Percentiles rank a stretch among this genome's conserved stretches.
phyloP scores from a whole-genome alignment of 192 early-diverging fungal genomes.

The Backusella parvicylindrica region DNA sequence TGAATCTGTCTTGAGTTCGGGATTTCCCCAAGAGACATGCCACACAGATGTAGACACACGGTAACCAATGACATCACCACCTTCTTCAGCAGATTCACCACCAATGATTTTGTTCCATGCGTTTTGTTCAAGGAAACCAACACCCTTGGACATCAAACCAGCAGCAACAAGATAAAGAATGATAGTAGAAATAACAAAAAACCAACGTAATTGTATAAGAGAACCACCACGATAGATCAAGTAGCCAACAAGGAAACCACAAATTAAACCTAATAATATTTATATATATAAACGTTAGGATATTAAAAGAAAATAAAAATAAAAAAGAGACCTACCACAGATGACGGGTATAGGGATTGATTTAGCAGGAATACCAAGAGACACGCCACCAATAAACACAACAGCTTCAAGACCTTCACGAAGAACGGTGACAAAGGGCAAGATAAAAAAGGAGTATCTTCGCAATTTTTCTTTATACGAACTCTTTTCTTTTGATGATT shows the following conservation, averaged over 20 bases:
- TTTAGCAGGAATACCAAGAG: slow-evolving; percentile 33
- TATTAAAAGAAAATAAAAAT: not conserved
- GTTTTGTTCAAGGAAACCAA: slow-evolving; percentile 65
- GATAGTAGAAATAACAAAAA: slow-evolving; percentile 71
- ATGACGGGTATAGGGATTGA: slow-evolving; percentile 83
- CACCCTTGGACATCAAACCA: slow-evolving; percentile 70
- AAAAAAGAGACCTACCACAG: slow-evolving; percentile 36
- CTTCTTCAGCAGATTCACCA: slow-evolving; percentile 51
- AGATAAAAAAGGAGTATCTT: slow-evolving; percentile 68
- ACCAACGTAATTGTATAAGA: slow-evolving; percentile 67
- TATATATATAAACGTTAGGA: too few species aligned
- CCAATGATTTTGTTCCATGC: slow-evolving; percentile 61
- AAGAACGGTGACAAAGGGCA: slow-evolving; percentile 81
- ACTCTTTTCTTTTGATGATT: not conserved
- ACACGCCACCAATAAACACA: slow-evolving; percentile 82
- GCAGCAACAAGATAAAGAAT: slow-evolving; percentile 80
- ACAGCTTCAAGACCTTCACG: slow-evolving; percentile 87
- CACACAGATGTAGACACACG: slow-evolving; percentile 33
- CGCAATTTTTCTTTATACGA: slow-evolving; percentile 16
- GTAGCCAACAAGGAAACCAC: slow-evolving; percentile 67
- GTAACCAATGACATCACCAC: slow-evolving; percentile 36
- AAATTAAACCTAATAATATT: slow-evolving; percentile 33
- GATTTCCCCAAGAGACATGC: slow-evolving; percentile 43
- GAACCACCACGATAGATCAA: slow-evolving; percentile 72
- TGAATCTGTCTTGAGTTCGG: slow-evolving; percentile 38